phyloP scores from a whole-genome alignment of 352 stramenopile genomes.

The Phytopythium sindhum region DNA sequence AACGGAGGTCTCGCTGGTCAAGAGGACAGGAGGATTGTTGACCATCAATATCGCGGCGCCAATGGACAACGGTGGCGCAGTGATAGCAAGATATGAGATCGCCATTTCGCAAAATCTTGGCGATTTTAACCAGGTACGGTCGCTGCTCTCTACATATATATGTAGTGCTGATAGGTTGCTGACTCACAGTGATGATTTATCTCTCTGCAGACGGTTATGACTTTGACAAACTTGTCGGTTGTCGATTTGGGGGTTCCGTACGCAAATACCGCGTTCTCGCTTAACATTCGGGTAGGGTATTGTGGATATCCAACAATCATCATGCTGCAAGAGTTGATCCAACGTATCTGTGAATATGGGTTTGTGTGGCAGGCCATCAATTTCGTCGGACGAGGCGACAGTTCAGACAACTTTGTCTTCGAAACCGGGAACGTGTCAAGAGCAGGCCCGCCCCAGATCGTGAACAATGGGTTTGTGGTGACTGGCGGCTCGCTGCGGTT shows the following conservation, averaged over 20 bases:
- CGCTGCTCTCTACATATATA: too few relatives aligned
- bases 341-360: too few relatives aligned
- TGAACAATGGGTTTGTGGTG: neutral
- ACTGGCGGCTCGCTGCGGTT: conserved; percentile 43
- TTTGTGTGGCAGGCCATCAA: conserved; percentile 30
- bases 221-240: conserved; percentile 11
- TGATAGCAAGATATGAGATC: conserved; percentile 28
- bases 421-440: conserved; percentile 30
- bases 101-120: neutral
- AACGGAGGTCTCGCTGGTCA: conserved; percentile 16
- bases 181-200: conserved; percentile 10
- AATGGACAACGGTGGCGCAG: conserved; percentile 36
- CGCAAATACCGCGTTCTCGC: conserved; percentile 28
- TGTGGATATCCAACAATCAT: too few relatives aligned
- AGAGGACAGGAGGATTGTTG: conserved; percentile 44
- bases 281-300: conserved; percentile 45
- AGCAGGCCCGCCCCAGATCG: conserved; percentile 39
- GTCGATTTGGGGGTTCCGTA: conserved; percentile 35
- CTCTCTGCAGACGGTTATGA: neutral
- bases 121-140: neutral
- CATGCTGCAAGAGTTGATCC: too few relatives aligned
- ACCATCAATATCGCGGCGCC: conserved; percentile 25
- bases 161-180: neutral
- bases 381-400: conserved; percentile 26
- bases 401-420: conserved; percentile 28